Base-by-base conservation (phyloP, 768 basidiomycete genomes). In the Pulveroboletus ravenelii region DNA sequence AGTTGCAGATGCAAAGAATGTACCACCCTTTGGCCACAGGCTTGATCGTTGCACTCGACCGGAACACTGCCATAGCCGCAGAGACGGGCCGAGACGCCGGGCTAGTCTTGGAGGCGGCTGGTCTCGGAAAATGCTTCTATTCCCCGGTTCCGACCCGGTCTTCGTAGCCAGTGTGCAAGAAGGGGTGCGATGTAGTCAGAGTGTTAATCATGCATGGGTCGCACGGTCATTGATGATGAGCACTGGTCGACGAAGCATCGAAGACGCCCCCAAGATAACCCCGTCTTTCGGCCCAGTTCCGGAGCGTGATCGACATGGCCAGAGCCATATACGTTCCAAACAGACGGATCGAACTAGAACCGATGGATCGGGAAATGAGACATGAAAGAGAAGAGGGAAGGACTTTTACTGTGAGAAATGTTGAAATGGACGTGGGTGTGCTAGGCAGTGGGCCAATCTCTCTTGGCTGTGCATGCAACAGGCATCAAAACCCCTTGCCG, bases 401-500 rank as follows among this genome's bases (percentile, higher is more conserved):
- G 9, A n/a, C 13, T 5, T 2, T 27, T 10, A 23, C 32, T 5
- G 17, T 47, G 43, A 17, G 20, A 48, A 20, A 13, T 18, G 29
- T 41, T 14, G 25, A 17, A 29, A 10, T 2, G 27, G 14, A 29
- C 9, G 29, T n/a, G 47, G 47, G 23, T 23, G 18, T 48, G 41
- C 20, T 6, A 45, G 41, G 41, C 47, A 48, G 47, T 39, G 42
- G 27, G 53, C n/a, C 1, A 30, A 53, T 46, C 53, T 12, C 31
- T 18, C 15, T 38, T 18, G 32, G 50, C 55, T 47, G 42, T 57
- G 55, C 52, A 45, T n/a, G 23, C 32, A 23, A 34, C 44, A 30
- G 51, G 18, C 30, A 52, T 52, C 34, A 31, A 15, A 17, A 32
- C 20, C n/a, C 3, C 12, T 43, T 18, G 31, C 18, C 15, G 29